phyloP scores from a whole-genome alignment of 2,329 filamentous ascomycete species.

The Canariomyces notabilis region DNA sequence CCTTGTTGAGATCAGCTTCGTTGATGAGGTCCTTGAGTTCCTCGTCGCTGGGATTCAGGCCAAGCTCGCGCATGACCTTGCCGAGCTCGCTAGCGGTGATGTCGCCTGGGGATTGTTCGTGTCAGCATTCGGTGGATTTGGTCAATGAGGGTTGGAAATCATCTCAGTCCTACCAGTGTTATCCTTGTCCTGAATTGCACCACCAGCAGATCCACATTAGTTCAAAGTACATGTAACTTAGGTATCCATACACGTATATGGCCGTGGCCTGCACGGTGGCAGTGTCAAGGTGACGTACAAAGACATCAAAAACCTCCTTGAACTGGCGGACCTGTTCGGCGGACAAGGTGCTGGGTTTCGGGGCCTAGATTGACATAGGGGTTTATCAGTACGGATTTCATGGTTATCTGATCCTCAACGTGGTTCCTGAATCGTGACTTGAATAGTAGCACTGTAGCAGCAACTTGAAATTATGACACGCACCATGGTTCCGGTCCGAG shows the following conservation, averaged over 20 bases:
- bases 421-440: too few species aligned
- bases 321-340: constrained; percentile 22
- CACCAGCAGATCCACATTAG: too few species aligned
- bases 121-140: too few species aligned
- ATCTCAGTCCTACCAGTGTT: constrained; percentile 46
- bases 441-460: too few species aligned
- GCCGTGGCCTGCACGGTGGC: constrained; percentile 2
- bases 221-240: too few species aligned
- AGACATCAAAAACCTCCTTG: constrained; percentile 25
- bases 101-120: constrained; percentile 40
- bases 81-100: constrained; percentile 61
- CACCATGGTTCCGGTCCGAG: neutral
- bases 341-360: constrained; percentile 2
- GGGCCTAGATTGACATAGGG: neutral
- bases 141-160: too few species aligned
- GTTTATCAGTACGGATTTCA: neutral
- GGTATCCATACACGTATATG: neutral
- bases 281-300: constrained; percentile 19
- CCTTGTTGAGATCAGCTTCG: constrained; percentile 61
- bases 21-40: constrained; percentile 64
- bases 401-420: too few species aligned
- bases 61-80: constrained; percentile 59
- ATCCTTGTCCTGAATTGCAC: constrained; percentile 57
- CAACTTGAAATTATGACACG: neutral
- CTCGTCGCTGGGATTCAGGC: constrained; percentile 56